Percentiles rank a stretch among this genome's conserved stretches.
These are phyloP conservation scores for Kazachstania bromeliacearum DNA, from an alignment of 805 yeast species.

Conservation along the genomic window DNA sequence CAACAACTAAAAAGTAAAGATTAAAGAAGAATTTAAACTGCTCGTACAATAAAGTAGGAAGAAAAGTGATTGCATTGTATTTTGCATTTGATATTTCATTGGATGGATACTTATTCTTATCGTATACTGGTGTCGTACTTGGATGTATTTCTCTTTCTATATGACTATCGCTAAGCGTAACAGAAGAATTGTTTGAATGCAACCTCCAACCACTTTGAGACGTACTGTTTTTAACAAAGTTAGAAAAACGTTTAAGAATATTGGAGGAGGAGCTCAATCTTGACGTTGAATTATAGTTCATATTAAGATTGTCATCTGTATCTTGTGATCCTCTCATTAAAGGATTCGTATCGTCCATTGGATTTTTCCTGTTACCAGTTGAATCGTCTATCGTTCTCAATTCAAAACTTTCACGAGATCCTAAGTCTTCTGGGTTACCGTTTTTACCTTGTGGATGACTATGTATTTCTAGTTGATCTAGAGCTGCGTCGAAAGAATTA, in stretches of 20 bases:
- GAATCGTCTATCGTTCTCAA: slow-evolving; percentile 18
- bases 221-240: slow-evolving; percentile 3
- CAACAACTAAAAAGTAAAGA: slow-evolving; percentile 83
- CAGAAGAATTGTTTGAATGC: slow-evolving; percentile 5
- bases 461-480: slow-evolving; percentile 41
- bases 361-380: slow-evolving; percentile 8
- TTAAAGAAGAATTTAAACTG: slow-evolving; percentile 97
- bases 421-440: slow-evolving; percentile 7
- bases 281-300: neutral
- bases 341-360: slow-evolving; percentile 16
- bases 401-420: slow-evolving; percentile 23
- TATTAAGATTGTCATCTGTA: neutral
- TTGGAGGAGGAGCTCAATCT: slow-evolving; percentile 3
- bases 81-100: slow-evolving; percentile 92
- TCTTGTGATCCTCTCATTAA: slow-evolving; percentile 9
- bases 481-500: slow-evolving; percentile 51
- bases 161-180: slow-evolving; percentile 19
- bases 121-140: slow-evolving; percentile 32
- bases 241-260: slow-evolving; percentile 1
- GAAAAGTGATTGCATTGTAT: slow-evolving; percentile 76
- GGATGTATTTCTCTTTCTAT: slow-evolving; percentile 37
- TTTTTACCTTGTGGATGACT: slow-evolving; percentile 17
- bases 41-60: slow-evolving; percentile 84
- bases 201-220: slow-evolving; percentile 5
- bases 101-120: slow-evolving; percentile 37